Conservation (phyloP, 1,284 basidiomycete species). For the Phylloboletellus chloephorus region DNA sequence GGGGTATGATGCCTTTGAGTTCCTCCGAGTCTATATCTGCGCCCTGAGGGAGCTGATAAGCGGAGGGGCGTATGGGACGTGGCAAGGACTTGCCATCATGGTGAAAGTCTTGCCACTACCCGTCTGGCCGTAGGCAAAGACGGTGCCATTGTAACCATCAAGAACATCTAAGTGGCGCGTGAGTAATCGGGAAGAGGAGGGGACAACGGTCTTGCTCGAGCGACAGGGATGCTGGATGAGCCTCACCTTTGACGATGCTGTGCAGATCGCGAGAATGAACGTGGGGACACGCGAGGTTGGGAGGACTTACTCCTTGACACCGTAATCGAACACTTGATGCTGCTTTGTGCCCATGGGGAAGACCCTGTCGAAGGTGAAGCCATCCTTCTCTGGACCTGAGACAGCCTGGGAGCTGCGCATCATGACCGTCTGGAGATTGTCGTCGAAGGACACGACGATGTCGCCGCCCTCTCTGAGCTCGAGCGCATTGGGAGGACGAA, state of each 20-base stretch:
- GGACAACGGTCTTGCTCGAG: conserved; percentile 1
- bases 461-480: conserved; percentile 89
- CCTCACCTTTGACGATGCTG: conserved; percentile 75
- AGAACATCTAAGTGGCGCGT: conserved; percentile 73
- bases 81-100: conserved; percentile 74
- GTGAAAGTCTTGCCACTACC: conserved; percentile 97
- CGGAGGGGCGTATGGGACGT: conserved; percentile 3
- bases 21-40: conserved; percentile 93
- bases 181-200: conserved; percentile 13
- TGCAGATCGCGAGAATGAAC: conserved; percentile 13
- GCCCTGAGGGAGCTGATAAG: conserved; percentile 52
- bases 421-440: conserved; percentile 78
- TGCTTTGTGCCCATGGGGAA: conserved; percentile 93
- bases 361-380: conserved; percentile 96
- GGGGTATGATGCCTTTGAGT: conserved; percentile 94
- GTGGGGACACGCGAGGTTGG: conserved; percentile 12
- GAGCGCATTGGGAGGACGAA: conserved; percentile 92
- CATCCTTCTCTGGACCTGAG: conserved; percentile 80
- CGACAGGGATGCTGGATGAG: conserved; percentile 2
- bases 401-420: conserved; percentile 64
- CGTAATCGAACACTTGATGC: conserved; percentile 96
- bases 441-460: conserved; percentile 87
- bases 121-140: conserved; percentile 99
- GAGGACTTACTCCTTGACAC: conserved; percentile 84
- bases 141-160: conserved; percentile 97